Conservation (phyloP, 2,329 filamentous ascomycete genomes). For the Dactylella cylindrospora region DNA sequence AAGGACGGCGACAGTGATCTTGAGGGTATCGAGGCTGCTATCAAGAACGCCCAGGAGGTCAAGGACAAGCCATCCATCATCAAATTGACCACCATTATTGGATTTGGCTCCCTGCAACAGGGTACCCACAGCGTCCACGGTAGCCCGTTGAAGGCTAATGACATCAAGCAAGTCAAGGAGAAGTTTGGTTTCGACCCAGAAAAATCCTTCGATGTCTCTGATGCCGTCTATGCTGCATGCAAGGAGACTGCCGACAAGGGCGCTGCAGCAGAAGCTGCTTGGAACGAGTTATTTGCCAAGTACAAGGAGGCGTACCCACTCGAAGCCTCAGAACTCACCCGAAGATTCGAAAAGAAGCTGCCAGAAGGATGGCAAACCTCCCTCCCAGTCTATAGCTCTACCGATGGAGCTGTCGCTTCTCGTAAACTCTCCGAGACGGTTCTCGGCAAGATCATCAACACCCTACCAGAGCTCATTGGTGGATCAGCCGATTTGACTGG, state of each 20-base stretch:
- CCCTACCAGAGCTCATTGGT: conserved; percentile 85
- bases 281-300: conserved; percentile 89
- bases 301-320: conserved; percentile 76
- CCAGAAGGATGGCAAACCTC: conserved; percentile 95
- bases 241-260: conserved; percentile 80
- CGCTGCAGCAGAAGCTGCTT: conserved; percentile 86
- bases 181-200: conserved; percentile 96
- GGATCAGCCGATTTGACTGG: conserved; percentile 97
- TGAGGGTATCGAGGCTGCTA: conserved; percentile 80
- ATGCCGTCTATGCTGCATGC: conserved; percentile 91
- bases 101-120: conserved; percentile 88
- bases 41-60: conserved; percentile 79
- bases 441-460: conserved; percentile 79
- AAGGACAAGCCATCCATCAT: conserved; percentile 97
- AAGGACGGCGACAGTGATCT: conserved; percentile 87
- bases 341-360: conserved; percentile 78
- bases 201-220: conserved; percentile 87
- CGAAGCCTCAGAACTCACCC: conserved; percentile 76
- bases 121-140: conserved; percentile 96
- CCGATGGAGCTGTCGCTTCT: conserved; percentile 81
- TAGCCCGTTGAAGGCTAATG: conserved; percentile 90
- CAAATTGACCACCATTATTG: conserved; percentile 95
- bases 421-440: conserved; percentile 96
- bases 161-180: conserved; percentile 88
- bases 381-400: conserved; percentile 80